Percentiles rank a stretch among this genome's conserved stretches.
Conservation (phyloP, 305 asterid genomes). For the Fraxinus sp. region DNA sequence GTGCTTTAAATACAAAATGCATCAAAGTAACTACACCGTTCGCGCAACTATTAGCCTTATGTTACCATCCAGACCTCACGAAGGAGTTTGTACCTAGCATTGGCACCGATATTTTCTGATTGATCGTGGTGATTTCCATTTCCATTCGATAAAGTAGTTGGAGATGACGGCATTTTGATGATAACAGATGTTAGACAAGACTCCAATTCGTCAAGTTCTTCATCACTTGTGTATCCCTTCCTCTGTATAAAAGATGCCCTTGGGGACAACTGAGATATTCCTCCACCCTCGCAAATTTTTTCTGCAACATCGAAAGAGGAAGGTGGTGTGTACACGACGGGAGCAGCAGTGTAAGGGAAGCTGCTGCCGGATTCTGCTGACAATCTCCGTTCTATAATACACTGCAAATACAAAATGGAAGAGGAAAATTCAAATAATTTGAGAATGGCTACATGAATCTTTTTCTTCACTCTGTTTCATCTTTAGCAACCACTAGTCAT, state of each 20-base stretch:
- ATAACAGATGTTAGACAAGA: constrained; percentile 52
- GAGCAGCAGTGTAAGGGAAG: constrained; percentile 80
- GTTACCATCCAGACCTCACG: constrained; percentile 78
- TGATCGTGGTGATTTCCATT: constrained; percentile 26
- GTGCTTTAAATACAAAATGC: not conserved
- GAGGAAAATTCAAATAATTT: not conserved
- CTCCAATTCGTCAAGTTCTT: constrained; percentile 81
- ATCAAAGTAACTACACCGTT: constrained; percentile 9
- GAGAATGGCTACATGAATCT: not conserved
- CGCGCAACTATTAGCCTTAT: constrained; percentile 27
- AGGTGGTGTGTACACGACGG: constrained; percentile 59
- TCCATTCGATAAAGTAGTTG: constrained; percentile 23
- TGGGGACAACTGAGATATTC: constrained; percentile 41
- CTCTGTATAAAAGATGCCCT: constrained; percentile 70
- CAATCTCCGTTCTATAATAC: constrained; percentile 59
- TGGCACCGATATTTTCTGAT: constrained; percentile 33
- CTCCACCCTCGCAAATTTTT: constrained; percentile 54
- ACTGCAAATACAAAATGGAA: constrained; percentile 45
- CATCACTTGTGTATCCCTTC: constrained; percentile 93
- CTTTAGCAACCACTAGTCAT: not conserved
- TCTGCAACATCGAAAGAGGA: constrained; percentile 53
- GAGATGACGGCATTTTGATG: constrained; percentile 41
- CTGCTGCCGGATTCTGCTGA: constrained; percentile 41
- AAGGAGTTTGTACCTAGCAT: constrained; percentile 79
- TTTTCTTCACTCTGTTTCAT: not conserved